Percentiles rank a stretch among this genome's conserved stretches.
Conservation (phyloP, 306 rosid species). For the Lagenaria siceraria region DNA sequence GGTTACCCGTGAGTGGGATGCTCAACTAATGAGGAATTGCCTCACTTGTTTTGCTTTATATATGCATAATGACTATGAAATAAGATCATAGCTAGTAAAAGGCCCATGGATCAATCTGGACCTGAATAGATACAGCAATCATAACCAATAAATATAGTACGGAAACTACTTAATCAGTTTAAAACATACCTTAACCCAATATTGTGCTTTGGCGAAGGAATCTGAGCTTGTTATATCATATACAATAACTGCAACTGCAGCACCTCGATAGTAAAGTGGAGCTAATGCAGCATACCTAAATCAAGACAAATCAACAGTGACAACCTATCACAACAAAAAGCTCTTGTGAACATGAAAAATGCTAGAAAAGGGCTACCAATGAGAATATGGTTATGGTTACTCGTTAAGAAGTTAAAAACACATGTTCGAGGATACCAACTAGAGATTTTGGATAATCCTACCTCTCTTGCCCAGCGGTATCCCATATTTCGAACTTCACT, state of each 20-base stretch:
- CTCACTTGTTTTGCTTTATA: not conserved
- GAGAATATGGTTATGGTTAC: not conserved
- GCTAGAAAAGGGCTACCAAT: not conserved
- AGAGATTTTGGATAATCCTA: constrained; percentile 13
- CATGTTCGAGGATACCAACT: not conserved
- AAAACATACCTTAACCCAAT: constrained; percentile 89
- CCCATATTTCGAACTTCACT: constrained; percentile 99
- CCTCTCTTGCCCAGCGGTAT: constrained; percentile 99
- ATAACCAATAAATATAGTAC: not conserved
- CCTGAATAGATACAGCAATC: not conserved
- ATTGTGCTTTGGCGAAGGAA: constrained; percentile 88
- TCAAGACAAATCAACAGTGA: constrained; percentile 15
- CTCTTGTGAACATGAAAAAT: not conserved
- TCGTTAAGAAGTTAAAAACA: not conserved
- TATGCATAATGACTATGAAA: not conserved
- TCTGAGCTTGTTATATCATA: constrained; percentile 96
- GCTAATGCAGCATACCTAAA: constrained; percentile 92
- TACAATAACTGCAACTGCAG: constrained; percentile 90
- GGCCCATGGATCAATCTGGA: not conserved
- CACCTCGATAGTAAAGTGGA: constrained; percentile 92
- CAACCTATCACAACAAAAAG: not conserved
- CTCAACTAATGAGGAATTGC: not conserved
- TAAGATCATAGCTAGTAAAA: not conserved
- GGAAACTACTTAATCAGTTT: not conserved
- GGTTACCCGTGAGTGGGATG: not conserved